Evolutionary conservation across 2,329 filamentous ascomycete species (phyloP), one percentile per base, ranked within the genome.

Genomic region (Xylariaceae sp.): DNA sequence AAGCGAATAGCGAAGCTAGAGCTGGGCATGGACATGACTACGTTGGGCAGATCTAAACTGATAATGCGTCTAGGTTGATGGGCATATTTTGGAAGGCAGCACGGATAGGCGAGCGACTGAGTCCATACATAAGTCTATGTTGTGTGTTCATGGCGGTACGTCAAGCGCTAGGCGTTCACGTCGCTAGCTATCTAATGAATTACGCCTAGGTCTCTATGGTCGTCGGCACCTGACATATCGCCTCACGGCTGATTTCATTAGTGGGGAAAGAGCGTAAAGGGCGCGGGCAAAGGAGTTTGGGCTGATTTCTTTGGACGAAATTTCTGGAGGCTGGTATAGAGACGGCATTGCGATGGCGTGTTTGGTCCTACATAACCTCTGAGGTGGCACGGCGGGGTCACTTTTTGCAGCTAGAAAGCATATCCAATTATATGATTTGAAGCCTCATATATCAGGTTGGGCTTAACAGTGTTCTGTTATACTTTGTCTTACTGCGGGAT

Each of bases 1-100:
- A 30, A 32, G 18, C 53, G 35, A 35, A 36, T 6, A 35, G 13
- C 13, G 15, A 15, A 20, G 16, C 36, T n/a, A 23, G 18, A 2
- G 5, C 16, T 26, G 8, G 11, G 43, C 42, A 33, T 15, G 20
- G 41, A 24, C 44, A 27, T 29, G 16, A 20, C 35, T 3, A 18
- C n/a, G 26, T 45, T 13, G 18, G 33, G 30, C 35, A 27, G 36
- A 26, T 37, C 30, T 29, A 21, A 18, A 30, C 59, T 57, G 45
- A 55, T 46, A 26, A 20, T 36, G 26, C 39, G 26, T 49, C 51
- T 62, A 92, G 88, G 11, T 76, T 91, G 44, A 84, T 91, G 64
- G 91, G 91, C 46, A 87, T 96, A 58, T 95, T 97, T 71, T 99
- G 94, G 94, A 97, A 97, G 75, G 92, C 86, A 60, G 94, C 94